Evolutionary conservation across 179 eudicot genomes (phyloP).

Genomic region (Nepenthes alata): DNA sequence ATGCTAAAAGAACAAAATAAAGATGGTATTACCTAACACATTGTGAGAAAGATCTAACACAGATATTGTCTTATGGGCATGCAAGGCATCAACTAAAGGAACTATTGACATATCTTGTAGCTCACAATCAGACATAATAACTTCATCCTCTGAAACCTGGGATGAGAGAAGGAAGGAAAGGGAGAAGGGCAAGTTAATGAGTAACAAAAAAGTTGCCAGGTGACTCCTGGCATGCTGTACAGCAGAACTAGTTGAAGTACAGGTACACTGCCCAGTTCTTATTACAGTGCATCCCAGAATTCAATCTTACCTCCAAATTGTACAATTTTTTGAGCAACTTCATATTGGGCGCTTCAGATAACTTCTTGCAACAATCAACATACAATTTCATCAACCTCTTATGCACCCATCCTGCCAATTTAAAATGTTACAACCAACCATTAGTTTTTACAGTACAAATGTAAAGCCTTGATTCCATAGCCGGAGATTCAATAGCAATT

Average conservation of each 20-base stretch:
- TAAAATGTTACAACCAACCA: not conserved
- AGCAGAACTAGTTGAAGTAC: too few relatives aligned
- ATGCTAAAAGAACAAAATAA: not conserved
- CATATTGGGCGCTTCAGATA: conserved; percentile 60
- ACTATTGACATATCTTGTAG: conserved; percentile 72
- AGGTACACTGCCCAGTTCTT: too few relatives aligned
- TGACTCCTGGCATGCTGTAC: too few relatives aligned
- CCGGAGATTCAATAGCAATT: too few relatives aligned
- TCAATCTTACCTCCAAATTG: conserved; percentile 47
- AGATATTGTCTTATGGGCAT: conserved; percentile 57
- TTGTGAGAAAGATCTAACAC: conserved; percentile 84
- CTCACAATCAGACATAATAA: conserved; percentile 65
- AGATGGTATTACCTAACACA: conserved; percentile 44
- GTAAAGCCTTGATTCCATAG: too few relatives aligned
- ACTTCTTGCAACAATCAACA: conserved; percentile 54
- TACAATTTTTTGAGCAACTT: conserved; percentile 69
- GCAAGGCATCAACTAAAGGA: conserved; percentile 74
- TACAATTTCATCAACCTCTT: conserved; percentile 74
- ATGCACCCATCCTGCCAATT: conserved; percentile 64
- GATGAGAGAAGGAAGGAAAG: conserved; percentile 4
- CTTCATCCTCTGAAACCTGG: conserved; percentile 91
- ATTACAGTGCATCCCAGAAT: not conserved
- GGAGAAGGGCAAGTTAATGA: not conserved
- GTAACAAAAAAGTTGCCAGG: not conserved
- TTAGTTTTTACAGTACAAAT: too few relatives aligned